Base-by-base conservation (phyloP, 1,284 basidiomycete species). In the Ustilago cynodontis region DNA sequence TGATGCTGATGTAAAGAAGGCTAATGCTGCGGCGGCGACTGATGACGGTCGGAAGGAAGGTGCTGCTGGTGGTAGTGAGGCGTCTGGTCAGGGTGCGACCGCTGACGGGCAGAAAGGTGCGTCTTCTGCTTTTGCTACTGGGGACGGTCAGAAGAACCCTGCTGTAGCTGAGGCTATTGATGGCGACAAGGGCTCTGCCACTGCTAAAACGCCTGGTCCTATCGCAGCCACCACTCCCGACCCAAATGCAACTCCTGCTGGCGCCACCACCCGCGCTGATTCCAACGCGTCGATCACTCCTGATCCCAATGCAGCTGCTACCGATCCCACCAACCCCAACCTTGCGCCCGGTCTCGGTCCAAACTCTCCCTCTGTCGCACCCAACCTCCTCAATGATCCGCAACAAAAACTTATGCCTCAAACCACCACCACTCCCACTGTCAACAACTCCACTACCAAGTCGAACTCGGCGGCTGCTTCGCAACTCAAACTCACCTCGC, bases 321-420 rank as follows among this genome's bases (percentile, higher is more conserved):
- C 51, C 22, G 24, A 31, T 11, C 31, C 0, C 18, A 53, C 29
- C 4, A 24, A 29, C 10, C 1, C 41, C 9, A 57, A 64, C 24
- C 29, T 59, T 5, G 37, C 61, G 3, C 61, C 67, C 6, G 70
- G 70, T 22, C 18, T 66, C 5, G 59, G 64, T 20, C 43, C 54
- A 0, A 56, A 71, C 1, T 1, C 16, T 7, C 29, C 33, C 2
- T 62, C 70, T 11, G 70, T 71, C 10, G 56, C 63, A 0, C 64
- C 70, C 13, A 55, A 45, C 0, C 50, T 71, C 28, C 45, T 47
- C 14, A 64, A 60, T 18, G 67, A 70, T 51, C 64, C 64, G 22
- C 24, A 49, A 3, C 22, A 28, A 2, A 59, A 59, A 18, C 47
- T 60, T 16, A 49, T 65, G 54, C 69, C 69, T 18, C 47, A 65